Evolutionary conservation across 495 filamentous ascomycete species (phyloP).

Genomic region (Penicillium arizonense): DNA sequence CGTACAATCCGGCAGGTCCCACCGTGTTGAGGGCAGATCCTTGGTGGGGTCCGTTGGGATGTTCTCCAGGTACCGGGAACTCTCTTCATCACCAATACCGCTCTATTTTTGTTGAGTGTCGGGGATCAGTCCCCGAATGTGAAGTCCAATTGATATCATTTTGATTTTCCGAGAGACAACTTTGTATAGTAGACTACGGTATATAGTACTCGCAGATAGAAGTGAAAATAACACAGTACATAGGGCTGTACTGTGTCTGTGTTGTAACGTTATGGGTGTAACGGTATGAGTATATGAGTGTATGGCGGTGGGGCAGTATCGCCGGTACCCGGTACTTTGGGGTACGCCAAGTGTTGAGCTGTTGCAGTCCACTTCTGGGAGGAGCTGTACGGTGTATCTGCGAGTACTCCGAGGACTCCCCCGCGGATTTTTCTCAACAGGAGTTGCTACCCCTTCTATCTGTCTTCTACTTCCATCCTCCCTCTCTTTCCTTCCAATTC

Average conservation of each 20-base stretch:
- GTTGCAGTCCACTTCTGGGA: constrained; percentile 14
- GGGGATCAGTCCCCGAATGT: not conserved
- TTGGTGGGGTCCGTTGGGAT: constrained; percentile 11
- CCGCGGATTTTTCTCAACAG: constrained; percentile 28
- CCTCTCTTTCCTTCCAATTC: constrained; percentile 6
- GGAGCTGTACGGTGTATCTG: constrained; percentile 35
- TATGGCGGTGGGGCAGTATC: constrained; percentile 12
- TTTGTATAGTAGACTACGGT: too few relatives aligned
- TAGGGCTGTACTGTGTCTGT: not conserved
- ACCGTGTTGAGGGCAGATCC: constrained; percentile 21
- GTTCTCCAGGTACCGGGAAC: constrained; percentile 4
- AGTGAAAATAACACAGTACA: not conserved
- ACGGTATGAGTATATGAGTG: not conserved
- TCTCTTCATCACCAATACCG: not conserved
- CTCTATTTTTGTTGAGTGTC: constrained; percentile 4
- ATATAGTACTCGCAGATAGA: not conserved
- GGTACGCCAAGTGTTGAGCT: constrained; percentile 27
- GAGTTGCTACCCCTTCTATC: constrained; percentile 19
- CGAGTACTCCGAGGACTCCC: constrained; percentile 26
- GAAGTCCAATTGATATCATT: too few relatives aligned
- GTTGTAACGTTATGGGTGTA: too few relatives aligned
- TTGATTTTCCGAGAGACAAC: too few relatives aligned
- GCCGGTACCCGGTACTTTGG: constrained; percentile 29
- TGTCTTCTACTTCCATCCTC: constrained; percentile 17
- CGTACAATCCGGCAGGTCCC: constrained; percentile 31